A percentile compares a stretch with the other conserved stretches of the same genome.
These are phyloP conservation scores for Echinosophora koreensis DNA, from an alignment of 306 rosid genomes.

Conservation along the genomic window DNA sequence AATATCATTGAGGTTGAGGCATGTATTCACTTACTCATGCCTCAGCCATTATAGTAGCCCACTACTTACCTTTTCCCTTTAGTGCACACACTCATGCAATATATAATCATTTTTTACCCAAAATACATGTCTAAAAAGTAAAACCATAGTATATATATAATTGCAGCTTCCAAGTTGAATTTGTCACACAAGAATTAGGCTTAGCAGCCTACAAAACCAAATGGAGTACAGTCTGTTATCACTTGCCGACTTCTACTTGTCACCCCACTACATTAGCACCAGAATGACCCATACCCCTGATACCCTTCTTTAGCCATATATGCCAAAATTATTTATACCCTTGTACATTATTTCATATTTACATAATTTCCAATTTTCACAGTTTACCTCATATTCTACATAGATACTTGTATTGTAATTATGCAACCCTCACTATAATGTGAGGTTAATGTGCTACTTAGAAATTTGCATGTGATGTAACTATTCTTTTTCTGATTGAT, in stretches of 20 bases:
- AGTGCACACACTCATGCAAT: constrained; percentile 38
- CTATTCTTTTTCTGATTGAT: no score
- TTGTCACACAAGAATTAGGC: constrained; percentile 1
- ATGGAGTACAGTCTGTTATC: constrained; percentile 68
- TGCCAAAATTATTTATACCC: neutral
- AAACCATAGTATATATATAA: constrained; percentile 8
- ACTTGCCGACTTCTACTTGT: constrained; percentile 39
- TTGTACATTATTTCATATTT: no score
- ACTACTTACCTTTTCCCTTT: constrained; percentile 1
- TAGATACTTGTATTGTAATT: no score
- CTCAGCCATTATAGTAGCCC: constrained; percentile 27
- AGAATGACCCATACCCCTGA: constrained; percentile 22
- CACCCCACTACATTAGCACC: constrained; percentile 36
- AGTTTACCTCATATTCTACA: no score
- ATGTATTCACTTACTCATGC: constrained; percentile 41
- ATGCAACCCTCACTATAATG: no score
- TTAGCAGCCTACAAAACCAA: constrained; percentile 43
- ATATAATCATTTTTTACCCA: constrained; percentile 16
- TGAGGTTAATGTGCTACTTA: no score
- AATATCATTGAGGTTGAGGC: constrained; percentile 35
- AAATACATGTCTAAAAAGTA: neutral
- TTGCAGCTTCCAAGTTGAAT: constrained; percentile 6
- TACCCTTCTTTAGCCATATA: constrained; percentile 22
- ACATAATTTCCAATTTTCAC: no score
- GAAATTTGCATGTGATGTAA: no score